Evolutionary conservation across 768 basidiomycete species (phyloP).

Genomic region (Austroboletus festivus): DNA sequence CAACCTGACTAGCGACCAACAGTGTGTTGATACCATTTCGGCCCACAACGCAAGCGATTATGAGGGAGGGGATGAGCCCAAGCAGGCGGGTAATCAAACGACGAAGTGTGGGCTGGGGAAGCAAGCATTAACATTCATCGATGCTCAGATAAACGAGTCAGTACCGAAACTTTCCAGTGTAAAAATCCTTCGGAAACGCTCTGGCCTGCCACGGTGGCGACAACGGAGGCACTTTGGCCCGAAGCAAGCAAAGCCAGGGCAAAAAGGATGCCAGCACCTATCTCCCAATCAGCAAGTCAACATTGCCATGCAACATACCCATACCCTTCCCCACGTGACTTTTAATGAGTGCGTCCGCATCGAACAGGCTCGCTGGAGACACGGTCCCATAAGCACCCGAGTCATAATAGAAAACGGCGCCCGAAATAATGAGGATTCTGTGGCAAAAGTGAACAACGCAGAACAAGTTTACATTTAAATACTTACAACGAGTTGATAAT

Average conservation of each 20-base stretch:
- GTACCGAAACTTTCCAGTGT: slow-evolving; percentile 77
- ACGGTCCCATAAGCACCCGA: slow-evolving; percentile 37
- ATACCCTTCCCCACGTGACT: slow-evolving; percentile 62
- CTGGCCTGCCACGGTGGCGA: slow-evolving; percentile 89
- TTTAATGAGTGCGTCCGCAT: slow-evolving; percentile 76
- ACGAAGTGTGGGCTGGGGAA: slow-evolving; percentile 60
- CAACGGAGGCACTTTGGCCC: slow-evolving; percentile 87
- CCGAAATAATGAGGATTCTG: slow-evolving; percentile 79
- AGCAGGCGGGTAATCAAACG: slow-evolving; percentile 81
- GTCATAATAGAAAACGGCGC: slow-evolving; percentile 74
- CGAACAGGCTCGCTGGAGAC: slow-evolving; percentile 72
- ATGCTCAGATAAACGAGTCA: slow-evolving; percentile 13
- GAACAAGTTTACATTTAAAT: neutral
- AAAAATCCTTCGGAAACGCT: slow-evolving; percentile 89
- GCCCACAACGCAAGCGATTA: slow-evolving; percentile 73
- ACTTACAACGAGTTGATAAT: slow-evolving; percentile 81
- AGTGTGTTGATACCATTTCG: slow-evolving; percentile 66
- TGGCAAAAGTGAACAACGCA: neutral
- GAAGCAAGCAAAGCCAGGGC: slow-evolving; percentile 81
- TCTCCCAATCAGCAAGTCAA: slow-evolving; percentile 1
- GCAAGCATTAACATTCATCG: slow-evolving; percentile 27
- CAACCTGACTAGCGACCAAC: slow-evolving; percentile 84
- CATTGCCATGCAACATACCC: slow-evolving; percentile 14
- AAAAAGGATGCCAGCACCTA: slow-evolving; percentile 82
- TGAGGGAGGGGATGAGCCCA: slow-evolving; percentile 78